Conservation (phyloP, 108 stramenopile species). For the Pseudonitzschia multistriata region DNA sequence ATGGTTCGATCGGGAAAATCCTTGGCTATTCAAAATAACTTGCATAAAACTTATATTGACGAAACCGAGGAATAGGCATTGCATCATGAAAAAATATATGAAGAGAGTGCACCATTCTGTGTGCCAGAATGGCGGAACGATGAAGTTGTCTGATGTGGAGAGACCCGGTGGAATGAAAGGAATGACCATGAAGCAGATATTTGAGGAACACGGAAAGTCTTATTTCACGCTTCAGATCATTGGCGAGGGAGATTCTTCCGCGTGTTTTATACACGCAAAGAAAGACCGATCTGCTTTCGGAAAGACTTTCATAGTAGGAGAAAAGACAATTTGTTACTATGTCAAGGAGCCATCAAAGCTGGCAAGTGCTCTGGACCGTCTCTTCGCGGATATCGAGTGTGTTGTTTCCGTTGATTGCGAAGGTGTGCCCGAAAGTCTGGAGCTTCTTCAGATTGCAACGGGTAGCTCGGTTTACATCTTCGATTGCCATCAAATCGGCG, state of each 20-base stretch:
- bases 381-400: not conserved
- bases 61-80: too few relatives aligned
- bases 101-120: not conserved
- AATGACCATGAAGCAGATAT: not conserved
- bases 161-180: not conserved
- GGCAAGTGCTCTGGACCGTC: not conserved
- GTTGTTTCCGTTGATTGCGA: conserved; percentile 14
- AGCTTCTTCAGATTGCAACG: conserved; percentile 10
- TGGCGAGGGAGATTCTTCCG: not conserved
- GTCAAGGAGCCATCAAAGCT: not conserved
- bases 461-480: conserved; percentile 5
- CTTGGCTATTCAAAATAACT: too few relatives aligned
- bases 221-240: not conserved
- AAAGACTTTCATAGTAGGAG: not conserved
- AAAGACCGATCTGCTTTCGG: not conserved
- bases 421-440: not conserved
- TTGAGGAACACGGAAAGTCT: not conserved
- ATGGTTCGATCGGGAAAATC: too few relatives aligned
- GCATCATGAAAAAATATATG: not conserved
- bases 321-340: not conserved
- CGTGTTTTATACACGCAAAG: not conserved
- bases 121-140: not conserved
- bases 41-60: too few relatives aligned
- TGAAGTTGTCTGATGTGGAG: not conserved
- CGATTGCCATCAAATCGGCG: conserved; percentile 12